Conservation (phyloP, 768 basidiomycete genomes). For the Russula foetens region DNA sequence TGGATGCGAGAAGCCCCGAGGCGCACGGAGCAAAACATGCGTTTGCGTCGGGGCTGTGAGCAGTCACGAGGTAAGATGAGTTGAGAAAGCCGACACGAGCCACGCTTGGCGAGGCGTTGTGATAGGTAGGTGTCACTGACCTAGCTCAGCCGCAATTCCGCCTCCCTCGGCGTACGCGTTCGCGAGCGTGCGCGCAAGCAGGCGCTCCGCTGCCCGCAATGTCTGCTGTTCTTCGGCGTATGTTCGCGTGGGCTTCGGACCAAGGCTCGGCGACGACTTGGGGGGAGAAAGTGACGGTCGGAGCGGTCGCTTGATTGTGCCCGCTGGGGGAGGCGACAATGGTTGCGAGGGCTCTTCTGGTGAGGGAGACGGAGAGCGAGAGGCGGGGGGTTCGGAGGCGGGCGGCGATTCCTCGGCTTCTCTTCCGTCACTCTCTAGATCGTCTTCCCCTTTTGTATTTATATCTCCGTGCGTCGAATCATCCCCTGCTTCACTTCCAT, state of each 20-base stretch:
- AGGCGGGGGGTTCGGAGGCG: slow-evolving; percentile 23
- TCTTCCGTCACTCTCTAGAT: slow-evolving; percentile 10
- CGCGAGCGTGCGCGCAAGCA: slow-evolving; percentile 39
- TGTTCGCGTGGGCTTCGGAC: slow-evolving; percentile 9
- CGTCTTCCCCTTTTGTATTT: slow-evolving; percentile 6
- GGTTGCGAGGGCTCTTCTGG: slow-evolving; percentile 2
- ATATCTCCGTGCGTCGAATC: slow-evolving; percentile 8
- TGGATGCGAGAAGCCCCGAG: slow-evolving; percentile 39
- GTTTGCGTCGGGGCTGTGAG: slow-evolving; percentile 39
- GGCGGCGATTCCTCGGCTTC: slow-evolving; percentile 1
- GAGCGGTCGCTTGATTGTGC: slow-evolving; percentile 11
- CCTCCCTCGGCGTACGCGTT: slow-evolving; percentile 36
- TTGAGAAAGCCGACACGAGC: no score
- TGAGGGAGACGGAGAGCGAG: slow-evolving; percentile 25
- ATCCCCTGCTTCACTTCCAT: slow-evolving; percentile 3
- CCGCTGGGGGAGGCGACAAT: slow-evolving; percentile 6
- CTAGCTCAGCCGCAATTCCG: slow-evolving; percentile 36
- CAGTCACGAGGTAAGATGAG: neutral
- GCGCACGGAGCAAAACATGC: slow-evolving; percentile 40
- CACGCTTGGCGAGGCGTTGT: neutral
- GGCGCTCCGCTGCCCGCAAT: slow-evolving; percentile 31
- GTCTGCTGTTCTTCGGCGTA: slow-evolving; percentile 30
- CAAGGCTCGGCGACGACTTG: slow-evolving; percentile 8
- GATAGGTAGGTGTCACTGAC: slow-evolving; percentile 22
- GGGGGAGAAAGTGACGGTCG: slow-evolving; percentile 11